Conservation (phyloP, 108 stramenopile species). For the Cylindrotheca fusiformis region DNA sequence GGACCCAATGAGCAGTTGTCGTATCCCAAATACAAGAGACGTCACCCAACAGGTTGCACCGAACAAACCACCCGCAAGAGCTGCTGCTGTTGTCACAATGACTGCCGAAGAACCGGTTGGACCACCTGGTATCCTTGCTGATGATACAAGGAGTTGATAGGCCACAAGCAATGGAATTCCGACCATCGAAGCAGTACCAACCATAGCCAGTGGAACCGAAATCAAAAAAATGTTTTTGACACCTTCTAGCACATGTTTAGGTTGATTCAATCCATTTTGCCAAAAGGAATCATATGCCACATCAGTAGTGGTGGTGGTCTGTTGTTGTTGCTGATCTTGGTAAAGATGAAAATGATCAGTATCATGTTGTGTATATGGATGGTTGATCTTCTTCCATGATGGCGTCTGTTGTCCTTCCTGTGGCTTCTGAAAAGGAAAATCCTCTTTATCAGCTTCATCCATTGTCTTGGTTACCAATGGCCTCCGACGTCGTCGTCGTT, state of each 20-base stretch:
- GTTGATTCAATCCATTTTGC: too few species aligned
- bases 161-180: not conserved
- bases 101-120: not conserved
- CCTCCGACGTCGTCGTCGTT: too few species aligned
- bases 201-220: not conserved
- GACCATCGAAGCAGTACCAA: not conserved
- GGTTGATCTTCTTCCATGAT: too few species aligned
- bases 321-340: too few species aligned
- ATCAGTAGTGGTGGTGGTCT: too few species aligned
- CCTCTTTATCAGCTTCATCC: too few species aligned
- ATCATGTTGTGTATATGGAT: too few species aligned
- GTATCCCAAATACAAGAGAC: not conserved
- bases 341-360: too few species aligned
- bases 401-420: too few species aligned
- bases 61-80: not conserved
- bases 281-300: too few species aligned
- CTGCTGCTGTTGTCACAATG: not conserved
- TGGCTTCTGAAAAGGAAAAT: too few species aligned
- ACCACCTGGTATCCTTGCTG: not conserved
- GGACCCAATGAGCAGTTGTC: not conserved
- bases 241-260: constrained; percentile 4
- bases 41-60: not conserved
- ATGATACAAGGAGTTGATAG: not conserved
- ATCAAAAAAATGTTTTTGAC: not conserved
- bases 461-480: too few species aligned